Percentiles rank a stretch among this genome's conserved stretches.
These are phyloP conservation scores for Alternaria sp. DNA, from an alignment of 2,329 filamentous ascomycete genomes.

Conservation along the genomic window DNA sequence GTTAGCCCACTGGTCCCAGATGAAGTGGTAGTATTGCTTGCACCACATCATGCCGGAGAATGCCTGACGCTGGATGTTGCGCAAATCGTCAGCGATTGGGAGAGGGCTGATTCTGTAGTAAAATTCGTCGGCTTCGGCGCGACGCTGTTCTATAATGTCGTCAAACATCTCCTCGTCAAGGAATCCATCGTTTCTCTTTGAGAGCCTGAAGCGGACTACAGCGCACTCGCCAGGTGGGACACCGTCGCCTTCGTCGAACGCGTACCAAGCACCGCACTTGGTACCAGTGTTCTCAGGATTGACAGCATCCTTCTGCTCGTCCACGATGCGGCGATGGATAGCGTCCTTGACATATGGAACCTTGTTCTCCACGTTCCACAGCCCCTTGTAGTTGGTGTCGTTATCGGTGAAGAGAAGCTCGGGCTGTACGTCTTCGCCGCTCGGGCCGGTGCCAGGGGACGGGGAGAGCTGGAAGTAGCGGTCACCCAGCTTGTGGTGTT, in stretches of 20 bases:
- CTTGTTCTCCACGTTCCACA: conserved; percentile 78
- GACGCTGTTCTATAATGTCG: conserved; percentile 83
- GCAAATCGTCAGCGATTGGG: conserved; percentile 90
- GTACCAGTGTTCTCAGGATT: conserved; percentile 84
- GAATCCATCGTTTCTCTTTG: conserved; percentile 75
- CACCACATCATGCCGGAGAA: conserved; percentile 98
- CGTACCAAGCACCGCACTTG: conserved; percentile 90
- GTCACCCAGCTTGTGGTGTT: conserved; percentile 80
- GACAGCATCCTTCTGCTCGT: conserved; percentile 78
- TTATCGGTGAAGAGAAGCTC: conserved; percentile 93
- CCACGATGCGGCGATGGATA: conserved; percentile 86
- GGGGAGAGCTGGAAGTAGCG: conserved; percentile 86
- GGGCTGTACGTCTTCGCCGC: conserved; percentile 83
- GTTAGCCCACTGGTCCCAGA: conserved; percentile 98
- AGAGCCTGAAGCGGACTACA: conserved; percentile 90
- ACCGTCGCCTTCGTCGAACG: conserved; percentile 87
- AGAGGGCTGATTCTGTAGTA: conserved; percentile 92
- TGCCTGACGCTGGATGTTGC: conserved; percentile 93
- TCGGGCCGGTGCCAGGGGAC: conserved; percentile 81
- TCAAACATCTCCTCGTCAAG: conserved; percentile 94
- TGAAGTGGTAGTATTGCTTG: conserved; percentile 95
- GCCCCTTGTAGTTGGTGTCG: conserved; percentile 81
- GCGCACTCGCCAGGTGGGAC: conserved; percentile 91
- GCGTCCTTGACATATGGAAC: conserved; percentile 92
- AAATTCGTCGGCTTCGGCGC: conserved; percentile 93